These are phyloP conservation scores for Marasmius sp. DNA, from an alignment of 1,284 basidiomycete genomes.

Conservation along the genomic window DNA sequence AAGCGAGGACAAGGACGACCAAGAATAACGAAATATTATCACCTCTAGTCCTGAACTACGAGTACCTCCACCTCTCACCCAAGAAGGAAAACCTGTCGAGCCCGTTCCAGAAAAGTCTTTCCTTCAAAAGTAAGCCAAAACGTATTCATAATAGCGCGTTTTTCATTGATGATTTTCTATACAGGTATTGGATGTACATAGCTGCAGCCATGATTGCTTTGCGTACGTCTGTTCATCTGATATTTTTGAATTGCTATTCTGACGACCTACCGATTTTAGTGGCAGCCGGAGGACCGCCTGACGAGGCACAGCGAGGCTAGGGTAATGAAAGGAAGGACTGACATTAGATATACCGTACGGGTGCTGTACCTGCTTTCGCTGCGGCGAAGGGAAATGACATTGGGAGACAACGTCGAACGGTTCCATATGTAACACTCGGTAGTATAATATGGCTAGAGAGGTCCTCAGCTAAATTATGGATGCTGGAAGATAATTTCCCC, in stretches of 20 bases:
- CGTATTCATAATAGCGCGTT: not conserved
- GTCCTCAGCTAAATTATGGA: too few relatives aligned
- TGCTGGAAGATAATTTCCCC: too few relatives aligned
- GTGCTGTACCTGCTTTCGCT: too few relatives aligned
- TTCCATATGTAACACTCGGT: too few relatives aligned
- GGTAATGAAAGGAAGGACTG: not conserved
- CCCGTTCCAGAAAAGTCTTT: conserved; percentile 74
- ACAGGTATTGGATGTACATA: conserved; percentile 54
- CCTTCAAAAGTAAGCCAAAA: conserved; percentile 82
- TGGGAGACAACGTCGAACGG: too few relatives aligned
- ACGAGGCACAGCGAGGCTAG: not conserved
- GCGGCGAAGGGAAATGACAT: too few relatives aligned
- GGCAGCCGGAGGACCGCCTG: not conserved
- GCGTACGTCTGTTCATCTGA: conserved; percentile 40
- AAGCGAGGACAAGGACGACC: not conserved
- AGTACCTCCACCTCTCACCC: conserved; percentile 63
- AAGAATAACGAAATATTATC: conserved; percentile 10
- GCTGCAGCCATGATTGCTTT: conserved; percentile 57
- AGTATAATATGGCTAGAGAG: too few relatives aligned
- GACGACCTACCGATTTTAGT: not conserved
- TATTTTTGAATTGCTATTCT: not conserved
- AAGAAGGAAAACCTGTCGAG: conserved; percentile 61
- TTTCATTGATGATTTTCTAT: not conserved
- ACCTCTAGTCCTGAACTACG: conserved; percentile 61
- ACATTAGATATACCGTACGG: not conserved